Evolutionary conservation across 345 rosid species (phyloP), one percentile per base, ranked within the genome.

Genomic region (Eucalyptus erythrocorys): DNA sequence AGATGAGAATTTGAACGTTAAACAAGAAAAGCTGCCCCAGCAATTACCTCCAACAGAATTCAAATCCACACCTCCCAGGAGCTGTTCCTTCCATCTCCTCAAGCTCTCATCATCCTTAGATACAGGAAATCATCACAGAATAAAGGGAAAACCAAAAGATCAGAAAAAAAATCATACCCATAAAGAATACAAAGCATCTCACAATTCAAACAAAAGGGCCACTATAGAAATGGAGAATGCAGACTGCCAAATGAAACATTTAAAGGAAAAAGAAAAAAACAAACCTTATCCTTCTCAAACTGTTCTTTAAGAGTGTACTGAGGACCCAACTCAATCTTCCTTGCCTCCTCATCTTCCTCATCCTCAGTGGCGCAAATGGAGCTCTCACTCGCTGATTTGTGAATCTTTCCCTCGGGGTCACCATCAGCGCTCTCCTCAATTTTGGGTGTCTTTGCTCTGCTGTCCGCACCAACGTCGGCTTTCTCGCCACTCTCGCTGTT

Each of bases 51-150:
- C 98, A 64, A 96, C 95, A 87, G 95, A 89, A 40, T 92, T 92
- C 13, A 96, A 76, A 90, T 97, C 99, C 89, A 97, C 98, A 51
- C 92, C 90, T 10, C 98, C 96, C 43, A 97, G 96, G 66, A 97
- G 99, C 80, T 97, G 99, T 90, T 97, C 98, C 90, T 97, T 97
- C 99, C 99, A 97, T 90, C 95, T 97, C 93, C 98, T 95, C 92
- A 97, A 93, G 94, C 99, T 97, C 89, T 97, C 99, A 92, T 97
- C 99, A 71, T 97, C 99, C 99, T 96, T 96, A 80, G 85, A 85
- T 66, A 30, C 11, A 47, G 27, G 27, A 40, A 76, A 76, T 40
- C 47, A 21, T 24, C n/a, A 88, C 24, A 32, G 15, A 59, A 61
- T 19, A 87, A 86, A 84, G 51, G 87, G 86, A 50, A 89, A 27